Conservation (phyloP, 352 stramenopile genomes). For the Phytophthora meadii region DNA sequence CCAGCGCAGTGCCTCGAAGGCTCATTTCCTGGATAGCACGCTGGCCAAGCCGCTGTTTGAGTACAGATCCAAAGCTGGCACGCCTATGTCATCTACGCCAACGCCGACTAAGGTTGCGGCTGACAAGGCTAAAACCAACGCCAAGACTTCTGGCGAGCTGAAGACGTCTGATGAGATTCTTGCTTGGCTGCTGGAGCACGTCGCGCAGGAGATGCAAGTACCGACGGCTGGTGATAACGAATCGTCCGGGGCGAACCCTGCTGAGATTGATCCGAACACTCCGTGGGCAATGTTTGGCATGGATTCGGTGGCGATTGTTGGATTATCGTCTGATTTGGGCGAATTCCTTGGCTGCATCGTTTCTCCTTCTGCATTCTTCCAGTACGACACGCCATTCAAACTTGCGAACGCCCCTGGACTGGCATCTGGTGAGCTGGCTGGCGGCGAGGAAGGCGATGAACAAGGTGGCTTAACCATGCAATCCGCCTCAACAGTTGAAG, state of each 20-base stretch:
- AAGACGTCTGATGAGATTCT: constrained; percentile 79
- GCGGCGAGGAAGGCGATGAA: constrained; percentile 39
- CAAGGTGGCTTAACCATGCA: constrained; percentile 22
- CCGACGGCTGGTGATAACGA: constrained; percentile 13
- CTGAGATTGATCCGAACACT: constrained; percentile 58
- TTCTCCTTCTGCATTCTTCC: constrained; percentile 72
- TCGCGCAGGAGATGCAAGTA: constrained; percentile 60
- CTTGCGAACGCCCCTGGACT: constrained; percentile 64
- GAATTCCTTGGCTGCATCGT: constrained; percentile 78
- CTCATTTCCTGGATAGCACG: constrained; percentile 54
- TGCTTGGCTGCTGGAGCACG: constrained; percentile 68
- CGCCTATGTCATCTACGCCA: constrained; percentile 5
- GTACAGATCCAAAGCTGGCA: constrained; percentile 50
- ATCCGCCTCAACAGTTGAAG: constrained; percentile 54
- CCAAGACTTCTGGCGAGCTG: constrained; percentile 36
- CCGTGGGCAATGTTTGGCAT: constrained; percentile 71
- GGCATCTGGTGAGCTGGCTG: constrained; percentile 63
- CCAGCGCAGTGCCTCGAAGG: constrained; percentile 71
- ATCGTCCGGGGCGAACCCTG: constrained; percentile 19
- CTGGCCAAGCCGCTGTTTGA: constrained; percentile 61
- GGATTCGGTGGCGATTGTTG: constrained; percentile 75
- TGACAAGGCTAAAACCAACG: constrained; percentile 18
- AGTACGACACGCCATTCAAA: constrained; percentile 71
- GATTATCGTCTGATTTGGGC: constrained; percentile 65
- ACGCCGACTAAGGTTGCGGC: constrained; percentile 18